Conservation (phyloP, 805 yeast genomes). For the Zygotorulaspora chibaensis region DNA sequence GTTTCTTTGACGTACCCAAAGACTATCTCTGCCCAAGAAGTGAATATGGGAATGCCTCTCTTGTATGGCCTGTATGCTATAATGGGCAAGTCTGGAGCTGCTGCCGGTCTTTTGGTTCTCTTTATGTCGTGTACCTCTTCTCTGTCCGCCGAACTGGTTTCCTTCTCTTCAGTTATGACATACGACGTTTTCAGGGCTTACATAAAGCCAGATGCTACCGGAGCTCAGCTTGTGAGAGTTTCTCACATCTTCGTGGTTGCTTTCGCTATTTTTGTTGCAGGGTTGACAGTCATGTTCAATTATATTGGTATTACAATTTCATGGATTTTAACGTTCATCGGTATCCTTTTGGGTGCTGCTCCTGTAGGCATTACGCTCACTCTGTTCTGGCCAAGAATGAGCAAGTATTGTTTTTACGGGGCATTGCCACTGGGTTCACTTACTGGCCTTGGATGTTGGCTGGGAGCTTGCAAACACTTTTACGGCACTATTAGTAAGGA, state of each 20-base stretch:
- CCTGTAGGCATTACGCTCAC: slow-evolving; percentile 31
- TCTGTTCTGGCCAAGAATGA: slow-evolving; percentile 27
- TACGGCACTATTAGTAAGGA: slow-evolving; percentile 42
- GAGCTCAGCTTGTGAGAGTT: slow-evolving; percentile 31
- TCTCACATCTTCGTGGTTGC: slow-evolving; percentile 32
- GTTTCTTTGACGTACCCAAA: slow-evolving; percentile 38
- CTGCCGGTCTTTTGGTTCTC: slow-evolving; percentile 35
- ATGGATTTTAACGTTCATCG: slow-evolving; percentile 36
- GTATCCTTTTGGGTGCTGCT: slow-evolving; percentile 36
- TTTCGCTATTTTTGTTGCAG: slow-evolving; percentile 31
- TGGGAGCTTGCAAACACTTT: slow-evolving; percentile 41
- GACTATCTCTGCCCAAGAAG: slow-evolving; percentile 33
- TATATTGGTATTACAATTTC: slow-evolving; percentile 37
- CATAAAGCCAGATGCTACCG: slow-evolving; percentile 36
- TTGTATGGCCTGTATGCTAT: slow-evolving; percentile 29
- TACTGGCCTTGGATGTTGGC: slow-evolving; percentile 47
- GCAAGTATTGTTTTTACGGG: slow-evolving; percentile 7
- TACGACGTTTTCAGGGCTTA: slow-evolving; percentile 38
- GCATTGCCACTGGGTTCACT: slow-evolving; percentile 47
- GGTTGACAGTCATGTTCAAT: slow-evolving; percentile 34
- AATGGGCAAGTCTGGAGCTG: slow-evolving; percentile 38
- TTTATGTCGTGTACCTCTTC: slow-evolving; percentile 40
- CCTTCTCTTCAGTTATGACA: slow-evolving; percentile 35
- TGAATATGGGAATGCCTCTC: slow-evolving; percentile 36
- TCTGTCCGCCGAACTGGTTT: slow-evolving; percentile 37